These are phyloP conservation scores for Actinomucor elegans DNA, from an alignment of 371 early-diverging fungal species.

Conservation along the genomic window DNA sequence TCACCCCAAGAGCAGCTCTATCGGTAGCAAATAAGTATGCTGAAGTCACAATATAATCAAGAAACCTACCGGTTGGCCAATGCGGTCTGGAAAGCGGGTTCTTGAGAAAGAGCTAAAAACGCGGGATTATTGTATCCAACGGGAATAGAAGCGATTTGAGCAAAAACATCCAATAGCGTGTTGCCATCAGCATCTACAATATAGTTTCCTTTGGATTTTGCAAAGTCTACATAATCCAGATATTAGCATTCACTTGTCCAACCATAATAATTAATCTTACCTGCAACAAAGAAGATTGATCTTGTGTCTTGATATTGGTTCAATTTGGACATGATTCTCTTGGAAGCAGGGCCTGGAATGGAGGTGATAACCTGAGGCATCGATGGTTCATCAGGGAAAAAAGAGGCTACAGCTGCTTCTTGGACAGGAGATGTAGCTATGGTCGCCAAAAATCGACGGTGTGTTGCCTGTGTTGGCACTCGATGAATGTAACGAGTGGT, in stretches of 20 bases:
- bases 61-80: conserved; percentile 51
- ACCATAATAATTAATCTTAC: conserved; percentile 14
- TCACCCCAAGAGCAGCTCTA: conserved; percentile 71
- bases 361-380: conserved; percentile 33
- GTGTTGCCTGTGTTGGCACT: too few species aligned
- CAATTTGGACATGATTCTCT: conserved; percentile 30
- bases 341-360: conserved; percentile 49
- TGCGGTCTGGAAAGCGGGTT: conserved; percentile 57
- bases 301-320: conserved; percentile 49
- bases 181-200: conserved; percentile 79
- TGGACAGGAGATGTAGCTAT: background rate
- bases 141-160: conserved; percentile 79
- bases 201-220: conserved; percentile 73
- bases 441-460: conserved; percentile 8
- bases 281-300: conserved; percentile 48
- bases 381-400: conserved; percentile 39
- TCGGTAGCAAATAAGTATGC: background rate
- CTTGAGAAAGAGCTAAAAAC: conserved; percentile 56
- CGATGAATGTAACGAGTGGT: too few species aligned
- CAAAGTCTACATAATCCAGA: conserved; percentile 48
- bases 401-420: conserved; percentile 3
- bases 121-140: conserved; percentile 75
- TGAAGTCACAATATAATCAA: background rate
- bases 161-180: conserved; percentile 65
- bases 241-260: background rate